Percentiles rank a stretch among this genome's conserved stretches.
Conservation (phyloP, 257 asterid species). For the Nicotiana knightiana region DNA sequence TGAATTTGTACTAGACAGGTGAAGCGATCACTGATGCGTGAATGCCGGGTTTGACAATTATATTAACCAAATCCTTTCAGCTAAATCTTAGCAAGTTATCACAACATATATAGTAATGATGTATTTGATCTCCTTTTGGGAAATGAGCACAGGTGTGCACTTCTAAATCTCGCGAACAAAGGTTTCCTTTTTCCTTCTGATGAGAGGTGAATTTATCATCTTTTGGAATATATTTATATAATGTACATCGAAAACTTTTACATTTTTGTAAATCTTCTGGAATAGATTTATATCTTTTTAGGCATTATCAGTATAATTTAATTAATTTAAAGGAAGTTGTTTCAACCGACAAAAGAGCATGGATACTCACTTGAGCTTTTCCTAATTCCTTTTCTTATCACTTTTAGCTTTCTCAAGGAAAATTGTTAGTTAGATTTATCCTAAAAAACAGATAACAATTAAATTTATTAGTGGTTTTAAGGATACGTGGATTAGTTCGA, state of each 20-base stretch:
- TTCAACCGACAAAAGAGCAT: constrained; percentile 20
- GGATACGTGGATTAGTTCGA: too few species aligned
- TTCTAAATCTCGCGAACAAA: background rate
- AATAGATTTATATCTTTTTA: too few species aligned
- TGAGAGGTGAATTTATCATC: background rate
- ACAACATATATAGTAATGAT: background rate
- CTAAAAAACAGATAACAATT: too few species aligned
- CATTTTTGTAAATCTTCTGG: too few species aligned
- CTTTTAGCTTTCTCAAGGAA: background rate
- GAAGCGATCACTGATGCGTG: constrained; percentile 1
- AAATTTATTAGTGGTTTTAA: too few species aligned
- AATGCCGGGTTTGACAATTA: background rate
- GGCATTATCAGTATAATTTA: too few species aligned
- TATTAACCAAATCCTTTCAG: background rate
- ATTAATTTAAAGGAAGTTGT: background rate
- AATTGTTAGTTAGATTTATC: too few species aligned
- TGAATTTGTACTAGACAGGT: background rate
- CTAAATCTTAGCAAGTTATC: background rate
- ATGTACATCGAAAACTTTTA: too few species aligned
- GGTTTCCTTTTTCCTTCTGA: background rate
- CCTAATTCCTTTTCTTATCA: constrained; percentile 11
- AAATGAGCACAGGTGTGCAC: background rate
- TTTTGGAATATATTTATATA: too few species aligned
- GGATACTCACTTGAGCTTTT: constrained; percentile 7
- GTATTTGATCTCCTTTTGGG: constrained; percentile 3